Base-by-base conservation (phyloP, 768 basidiomycete species). In the Boletellus sp. region DNA sequence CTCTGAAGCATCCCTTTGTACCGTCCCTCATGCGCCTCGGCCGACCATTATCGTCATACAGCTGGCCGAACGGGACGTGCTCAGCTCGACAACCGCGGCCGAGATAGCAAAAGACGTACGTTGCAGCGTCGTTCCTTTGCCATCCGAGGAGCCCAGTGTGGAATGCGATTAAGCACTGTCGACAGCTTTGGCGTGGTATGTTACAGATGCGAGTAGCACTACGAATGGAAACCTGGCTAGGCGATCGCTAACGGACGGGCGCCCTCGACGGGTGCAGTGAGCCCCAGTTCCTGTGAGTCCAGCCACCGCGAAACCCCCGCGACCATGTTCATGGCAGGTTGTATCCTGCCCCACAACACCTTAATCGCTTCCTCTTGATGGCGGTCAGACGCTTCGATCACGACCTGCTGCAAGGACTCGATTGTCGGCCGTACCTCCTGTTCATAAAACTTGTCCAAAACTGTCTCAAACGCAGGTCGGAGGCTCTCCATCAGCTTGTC, bases 261-360 rank as follows among this genome's bases (percentile, higher is more conserved):
- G 28, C 28, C 28, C 22, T 55, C 52, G 17, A 45, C 47, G 6
- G 58, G 58, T 19, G 65, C 63, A 16, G 61, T 61, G 35, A 32
- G 47, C 12, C 15, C 22, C 3, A 67, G 61, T 35, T 61, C 61
- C 19, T 67, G 63, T 9, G 65, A 67, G 47, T 65, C 64, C 15
- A 65, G 47, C 64, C 64, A 65, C 39, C 47, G 54, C 19, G 62
- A 67, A 41, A 65, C 65, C 12, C 58, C 64, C 3, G 61, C 56
- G 3, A 67, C 64, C 56, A 65, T 56, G 33, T 63, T 63, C 64
- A 66, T 65, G 3, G 65, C 66, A n/a, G 64, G 64, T 38, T 63
- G 56, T 32, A 66, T 57, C 52, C 37, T 57, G 9, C 61, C 61
- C 65, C 65, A 66, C 22, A 66, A 24, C 19, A 58, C 61, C 23